phyloP scores from a whole-genome alignment of 1,139 yeast species.

The Casaregolazyma lundiana region DNA sequence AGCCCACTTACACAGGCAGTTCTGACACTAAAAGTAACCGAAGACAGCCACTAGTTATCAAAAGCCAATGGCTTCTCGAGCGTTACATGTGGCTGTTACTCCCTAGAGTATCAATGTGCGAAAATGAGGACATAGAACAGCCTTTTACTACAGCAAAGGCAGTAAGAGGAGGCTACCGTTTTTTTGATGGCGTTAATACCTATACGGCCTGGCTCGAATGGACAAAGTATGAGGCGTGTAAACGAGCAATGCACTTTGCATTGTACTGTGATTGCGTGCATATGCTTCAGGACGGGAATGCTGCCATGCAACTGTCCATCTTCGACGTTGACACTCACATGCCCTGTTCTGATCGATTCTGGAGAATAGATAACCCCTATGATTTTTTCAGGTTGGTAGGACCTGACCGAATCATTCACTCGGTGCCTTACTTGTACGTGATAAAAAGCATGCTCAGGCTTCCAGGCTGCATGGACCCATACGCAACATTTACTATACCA shows the following conservation, averaged over 20 bases:
- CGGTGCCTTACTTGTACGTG: slow-evolving; percentile 29
- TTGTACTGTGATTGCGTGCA: slow-evolving; percentile 27
- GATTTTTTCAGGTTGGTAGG: slow-evolving; percentile 31
- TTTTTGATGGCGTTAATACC: slow-evolving; percentile 16
- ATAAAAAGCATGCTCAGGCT: slow-evolving; percentile 32
- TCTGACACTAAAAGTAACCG: neutral
- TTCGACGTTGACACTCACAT: slow-evolving; percentile 31
- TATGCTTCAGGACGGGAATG: slow-evolving; percentile 17
- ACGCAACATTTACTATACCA: slow-evolving; percentile 14
- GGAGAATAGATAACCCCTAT: slow-evolving; percentile 27
- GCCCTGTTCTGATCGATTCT: slow-evolving; percentile 29
- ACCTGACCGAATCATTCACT: slow-evolving; percentile 20
- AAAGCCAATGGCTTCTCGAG: slow-evolving; percentile 21
- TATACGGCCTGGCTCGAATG: slow-evolving; percentile 31
- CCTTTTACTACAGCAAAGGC: slow-evolving; percentile 17
- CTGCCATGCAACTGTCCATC: slow-evolving; percentile 21
- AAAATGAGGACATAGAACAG: slow-evolving; percentile 6
- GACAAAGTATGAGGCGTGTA: slow-evolving; percentile 30
- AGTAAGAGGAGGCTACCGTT: slow-evolving; percentile 22
- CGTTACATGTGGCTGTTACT: slow-evolving; percentile 18
- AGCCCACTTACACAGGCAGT: neutral
- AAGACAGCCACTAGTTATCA: slow-evolving; percentile 9
- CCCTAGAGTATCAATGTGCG: slow-evolving; percentile 14
- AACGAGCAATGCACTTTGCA: slow-evolving; percentile 29
- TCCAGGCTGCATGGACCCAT: slow-evolving; percentile 19